Conservation (phyloP, 148 eudicot species). For the Spergularia marina region DNA sequence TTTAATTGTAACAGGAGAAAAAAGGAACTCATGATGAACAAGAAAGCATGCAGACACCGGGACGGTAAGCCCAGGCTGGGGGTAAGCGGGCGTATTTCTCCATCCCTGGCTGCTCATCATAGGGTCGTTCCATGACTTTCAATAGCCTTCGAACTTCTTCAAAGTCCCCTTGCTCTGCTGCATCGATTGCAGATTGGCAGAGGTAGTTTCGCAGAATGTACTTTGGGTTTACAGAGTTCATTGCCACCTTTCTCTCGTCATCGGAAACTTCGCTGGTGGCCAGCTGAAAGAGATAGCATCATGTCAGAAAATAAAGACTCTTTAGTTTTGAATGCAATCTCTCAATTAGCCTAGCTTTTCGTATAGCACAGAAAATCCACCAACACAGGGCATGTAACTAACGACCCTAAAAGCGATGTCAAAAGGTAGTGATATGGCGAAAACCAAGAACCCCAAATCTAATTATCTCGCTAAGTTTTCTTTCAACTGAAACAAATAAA, state of each 20-base stretch:
- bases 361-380: background rate
- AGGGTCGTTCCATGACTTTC: slow-evolving; percentile 82
- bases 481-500: background rate
- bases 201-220: slow-evolving; percentile 86
- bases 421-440: background rate
- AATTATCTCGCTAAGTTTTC: background rate
- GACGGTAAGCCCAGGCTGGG: slow-evolving; percentile 99
- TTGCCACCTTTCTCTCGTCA: slow-evolving; percentile 74
- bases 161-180: slow-evolving; percentile 92
- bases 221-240: slow-evolving; percentile 90
- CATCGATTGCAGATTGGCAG: slow-evolving; percentile 90
- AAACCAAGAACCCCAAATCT: background rate
- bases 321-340: background rate
- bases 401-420: background rate
- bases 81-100: slow-evolving; percentile 94
- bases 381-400: background rate
- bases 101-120: slow-evolving; percentile 96
- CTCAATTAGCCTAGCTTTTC: background rate
- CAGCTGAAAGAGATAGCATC: slow-evolving; percentile 41
- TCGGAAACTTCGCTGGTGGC: slow-evolving; percentile 54
- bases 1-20: background rate
- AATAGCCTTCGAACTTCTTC: slow-evolving; percentile 65
- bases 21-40: slow-evolving; percentile 67
- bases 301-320: background rate
- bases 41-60: slow-evolving; percentile 97